Conservation (phyloP, 768 basidiomycete species). For the Leccinellum albellum region DNA sequence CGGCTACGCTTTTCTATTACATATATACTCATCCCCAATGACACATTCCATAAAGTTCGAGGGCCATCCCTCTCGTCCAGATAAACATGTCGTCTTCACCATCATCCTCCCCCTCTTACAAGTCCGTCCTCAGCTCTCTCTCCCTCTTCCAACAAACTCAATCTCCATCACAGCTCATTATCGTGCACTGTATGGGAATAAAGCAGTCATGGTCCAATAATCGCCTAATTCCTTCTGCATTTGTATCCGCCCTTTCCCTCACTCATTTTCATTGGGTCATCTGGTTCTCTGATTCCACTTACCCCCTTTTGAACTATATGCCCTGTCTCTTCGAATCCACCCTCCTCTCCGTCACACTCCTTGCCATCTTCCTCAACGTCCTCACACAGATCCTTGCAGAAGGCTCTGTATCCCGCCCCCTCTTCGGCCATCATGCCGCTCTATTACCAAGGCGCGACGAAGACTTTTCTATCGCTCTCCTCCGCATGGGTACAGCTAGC, state of each 20-base stretch:
- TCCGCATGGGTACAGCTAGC: conserved; percentile 71
- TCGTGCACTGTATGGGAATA: conserved; percentile 65
- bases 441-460: conserved; percentile 58
- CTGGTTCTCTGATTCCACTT: conserved; percentile 43
- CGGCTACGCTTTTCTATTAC: conserved; percentile 72
- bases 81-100: conserved; percentile 69
- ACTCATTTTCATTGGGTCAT: conserved; percentile 66
- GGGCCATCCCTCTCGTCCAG: conserved; percentile 58
- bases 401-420: conserved; percentile 53
- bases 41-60: conserved; percentile 45
- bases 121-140: conserved; percentile 34
- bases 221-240: conserved; percentile 65
- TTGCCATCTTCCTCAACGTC: conserved; percentile 59
- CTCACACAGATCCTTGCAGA: conserved; percentile 64
- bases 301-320: conserved; percentile 72
- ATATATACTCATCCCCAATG: conserved; percentile 67
- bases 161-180: conserved; percentile 42
- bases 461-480: conserved; percentile 67
- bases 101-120: conserved; percentile 72
- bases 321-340: conserved; percentile 69
- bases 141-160: background rate
- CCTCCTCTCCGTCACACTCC: conserved; percentile 51
- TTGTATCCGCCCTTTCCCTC: conserved; percentile 57
- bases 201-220: conserved; percentile 60
- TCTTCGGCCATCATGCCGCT: conserved; percentile 47